Percentiles rank a stretch among this genome's conserved stretches.
phyloP scores from a whole-genome alignment of 192 early-diverging fungal genomes.

The Podila epigama region DNA sequence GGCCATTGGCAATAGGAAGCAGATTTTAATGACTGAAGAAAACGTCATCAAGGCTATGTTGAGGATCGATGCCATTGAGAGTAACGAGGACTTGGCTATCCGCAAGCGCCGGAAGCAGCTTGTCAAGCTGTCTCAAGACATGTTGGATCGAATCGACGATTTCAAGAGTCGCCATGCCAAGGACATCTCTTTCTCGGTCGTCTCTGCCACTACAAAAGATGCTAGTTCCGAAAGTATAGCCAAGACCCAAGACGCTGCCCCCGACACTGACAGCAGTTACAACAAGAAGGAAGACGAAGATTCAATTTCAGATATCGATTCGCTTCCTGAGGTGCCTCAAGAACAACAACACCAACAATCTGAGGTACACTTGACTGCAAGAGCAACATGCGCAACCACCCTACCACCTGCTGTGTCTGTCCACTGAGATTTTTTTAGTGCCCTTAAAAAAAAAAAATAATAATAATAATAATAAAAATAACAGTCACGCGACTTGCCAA shows the following conservation, averaged over 20 bases:
- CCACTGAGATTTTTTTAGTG: not conserved
- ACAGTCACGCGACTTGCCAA: not conserved
- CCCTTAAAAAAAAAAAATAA: not conserved
- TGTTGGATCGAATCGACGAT: constrained; percentile 22
- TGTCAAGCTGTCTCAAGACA: constrained; percentile 26
- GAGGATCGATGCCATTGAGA: constrained; percentile 27
- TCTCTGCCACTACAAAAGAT: not conserved
- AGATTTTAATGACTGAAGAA: constrained; percentile 20
- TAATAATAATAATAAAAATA: not conserved
- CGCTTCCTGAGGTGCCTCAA: constrained; percentile 2
- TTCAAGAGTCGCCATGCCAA: constrained; percentile 11
- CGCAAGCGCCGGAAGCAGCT: constrained; percentile 36
- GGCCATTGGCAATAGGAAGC: constrained; percentile 13
- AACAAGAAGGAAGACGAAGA: too few species aligned
- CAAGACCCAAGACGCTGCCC: not conserved
- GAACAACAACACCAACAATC: too few species aligned
- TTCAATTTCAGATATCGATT: constrained; percentile 36
- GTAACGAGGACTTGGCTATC: constrained; percentile 13
- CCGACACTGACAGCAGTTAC: not conserved
- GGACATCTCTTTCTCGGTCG: not conserved
- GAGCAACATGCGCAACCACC: too few species aligned
- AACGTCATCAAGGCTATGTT: constrained; percentile 34
- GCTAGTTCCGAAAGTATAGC: not conserved
- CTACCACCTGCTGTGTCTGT: not conserved
- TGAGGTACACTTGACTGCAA: too few species aligned